These are phyloP conservation scores for Xenoacremonium recifei DNA, from an alignment of 2,329 filamentous ascomycete genomes.

Conservation along the genomic window DNA sequence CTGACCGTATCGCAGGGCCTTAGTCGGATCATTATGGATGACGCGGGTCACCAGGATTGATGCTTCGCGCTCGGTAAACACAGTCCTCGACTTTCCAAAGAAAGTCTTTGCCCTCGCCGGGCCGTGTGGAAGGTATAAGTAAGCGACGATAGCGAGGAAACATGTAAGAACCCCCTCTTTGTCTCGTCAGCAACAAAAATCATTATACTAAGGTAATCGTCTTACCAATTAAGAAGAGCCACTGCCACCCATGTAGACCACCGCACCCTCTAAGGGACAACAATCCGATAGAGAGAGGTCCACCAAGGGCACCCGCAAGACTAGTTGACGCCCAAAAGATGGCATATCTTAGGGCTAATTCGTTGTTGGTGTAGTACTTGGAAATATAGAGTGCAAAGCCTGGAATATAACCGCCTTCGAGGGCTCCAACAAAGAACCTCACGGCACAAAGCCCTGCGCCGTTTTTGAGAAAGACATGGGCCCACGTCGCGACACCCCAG, in stretches of 20 bases:
- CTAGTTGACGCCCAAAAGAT: slow-evolving; percentile 31
- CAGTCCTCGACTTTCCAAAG: slow-evolving; percentile 21
- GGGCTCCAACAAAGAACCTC: slow-evolving; percentile 28
- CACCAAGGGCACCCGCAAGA: slow-evolving; percentile 25
- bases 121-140: slow-evolving; percentile 27
- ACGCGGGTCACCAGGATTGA: slow-evolving; percentile 28
- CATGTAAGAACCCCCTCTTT: slow-evolving; percentile 27
- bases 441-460: slow-evolving; percentile 21
- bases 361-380: slow-evolving; percentile 27
- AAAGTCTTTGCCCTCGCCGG: slow-evolving; percentile 23
- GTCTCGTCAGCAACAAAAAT: not conserved
- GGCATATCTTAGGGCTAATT: slow-evolving; percentile 26
- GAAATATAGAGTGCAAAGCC: slow-evolving; percentile 32
- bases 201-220: fast-evolving
- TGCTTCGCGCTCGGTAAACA: slow-evolving; percentile 24
- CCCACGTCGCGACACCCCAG: slow-evolving; percentile 29
- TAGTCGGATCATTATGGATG: slow-evolving; percentile 28
- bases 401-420: slow-evolving; percentile 32
- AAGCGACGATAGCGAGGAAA: slow-evolving; percentile 20
- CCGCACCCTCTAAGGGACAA: slow-evolving; percentile 23
- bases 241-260: slow-evolving; percentile 28
- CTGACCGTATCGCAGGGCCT: slow-evolving; percentile 21
- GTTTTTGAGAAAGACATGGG: slow-evolving; percentile 26
- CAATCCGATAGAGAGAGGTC: slow-evolving; percentile 25
- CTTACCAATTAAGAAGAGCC: slow-evolving; percentile 29